Base-by-base conservation (phyloP, 2,329 filamentous ascomycete genomes). In the Aspergillus eucalypticola region DNA sequence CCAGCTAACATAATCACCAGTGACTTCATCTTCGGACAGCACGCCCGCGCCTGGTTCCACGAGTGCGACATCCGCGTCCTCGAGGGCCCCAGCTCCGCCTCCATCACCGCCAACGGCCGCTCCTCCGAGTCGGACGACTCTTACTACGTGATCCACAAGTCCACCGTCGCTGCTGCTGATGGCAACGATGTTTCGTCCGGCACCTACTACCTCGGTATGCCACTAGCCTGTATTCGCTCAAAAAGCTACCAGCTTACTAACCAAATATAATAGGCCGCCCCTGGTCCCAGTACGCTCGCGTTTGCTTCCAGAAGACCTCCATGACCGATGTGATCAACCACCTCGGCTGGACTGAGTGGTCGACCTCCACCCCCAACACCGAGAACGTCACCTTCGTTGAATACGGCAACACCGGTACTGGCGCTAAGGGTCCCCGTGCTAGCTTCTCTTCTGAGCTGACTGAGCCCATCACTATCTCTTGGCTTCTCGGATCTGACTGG, bases 1-100 rank as follows among this genome's bases (percentile, higher is more conserved):
- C 3, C 49, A 6, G 8, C 10, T 17, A 23, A 51, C 7, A 11
- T n/a, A 1, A 15, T 2, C 21, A 44, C 19, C 27, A 60, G 58
- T 42, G 86, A 87, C 66, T 86, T 86, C 68, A 83, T 86, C 64
- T 88, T 88, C 69, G 81, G 86, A 55, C 78, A 85, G 71, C 66
- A 78, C 56, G 79, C 82, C 35, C 70, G 74, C 55, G 76, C 79
- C 50, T 88, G 82, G 84, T 83, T 82, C 69, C 80, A 84, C 56
- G 66, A 73, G 13, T 78, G 77, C 60, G 78, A 80, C 48, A 81
- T 86, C 62, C 73, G 78, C 44, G 80, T 83, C 53, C 72, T 81
- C 8, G 35, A 60, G 42, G 52, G 58, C 7, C 52, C 52, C 29
- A 69, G 73, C 17, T 74, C 74, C 2, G 71, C 83, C 15, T 82